Conservation (phyloP, 257 asterid species). For the Salvia rosmarinus region DNA sequence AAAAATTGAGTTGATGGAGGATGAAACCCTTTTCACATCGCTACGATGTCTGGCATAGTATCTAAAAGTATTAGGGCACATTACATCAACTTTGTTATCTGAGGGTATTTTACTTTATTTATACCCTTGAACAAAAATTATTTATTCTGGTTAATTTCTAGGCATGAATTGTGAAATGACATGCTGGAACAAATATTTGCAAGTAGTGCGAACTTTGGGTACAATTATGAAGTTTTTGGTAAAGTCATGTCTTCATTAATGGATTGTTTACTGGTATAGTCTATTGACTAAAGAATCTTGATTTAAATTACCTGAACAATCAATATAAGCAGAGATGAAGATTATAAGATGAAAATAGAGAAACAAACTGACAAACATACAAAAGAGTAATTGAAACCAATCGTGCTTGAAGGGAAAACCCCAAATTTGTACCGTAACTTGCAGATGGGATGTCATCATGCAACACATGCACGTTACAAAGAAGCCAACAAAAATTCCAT, state of each 20-base stretch:
- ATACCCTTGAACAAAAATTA: no score
- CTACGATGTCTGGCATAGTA: no score
- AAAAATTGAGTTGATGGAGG: no score
- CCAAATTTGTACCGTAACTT: background rate
- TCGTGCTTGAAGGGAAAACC: background rate
- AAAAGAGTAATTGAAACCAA: background rate
- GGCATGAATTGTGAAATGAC: background rate
- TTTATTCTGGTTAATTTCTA: background rate
- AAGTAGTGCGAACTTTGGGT: background rate
- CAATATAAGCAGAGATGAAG: background rate
- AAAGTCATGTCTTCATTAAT: background rate
- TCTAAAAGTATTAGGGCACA: no score
- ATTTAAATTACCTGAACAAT: background rate
- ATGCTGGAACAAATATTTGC: background rate
- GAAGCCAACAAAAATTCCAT: background rate
- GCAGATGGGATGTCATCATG: constrained; percentile 1
- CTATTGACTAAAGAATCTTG: background rate
- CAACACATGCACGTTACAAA: background rate
- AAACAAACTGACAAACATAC: background rate
- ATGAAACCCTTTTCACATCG: no score
- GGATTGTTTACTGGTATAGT: background rate
- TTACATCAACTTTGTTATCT: no score
- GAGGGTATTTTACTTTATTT: no score
- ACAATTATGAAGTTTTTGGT: background rate
- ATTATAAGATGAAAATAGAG: background rate